Conservation (phyloP, 495 filamentous ascomycete species). For the Penicillium paradoxum region DNA sequence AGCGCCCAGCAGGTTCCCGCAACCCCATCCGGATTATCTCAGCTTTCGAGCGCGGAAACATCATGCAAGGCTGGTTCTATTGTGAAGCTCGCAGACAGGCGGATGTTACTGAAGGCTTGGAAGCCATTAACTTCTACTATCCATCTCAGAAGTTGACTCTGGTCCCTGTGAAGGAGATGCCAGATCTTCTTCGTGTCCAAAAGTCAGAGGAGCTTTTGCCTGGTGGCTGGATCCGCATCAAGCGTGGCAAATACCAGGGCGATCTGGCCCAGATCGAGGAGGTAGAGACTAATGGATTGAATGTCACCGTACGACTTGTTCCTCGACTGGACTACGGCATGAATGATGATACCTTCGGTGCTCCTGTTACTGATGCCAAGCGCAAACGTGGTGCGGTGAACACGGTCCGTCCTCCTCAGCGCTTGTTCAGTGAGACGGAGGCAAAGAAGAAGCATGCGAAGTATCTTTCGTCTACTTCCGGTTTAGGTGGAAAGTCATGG, state of each 20-base stretch:
- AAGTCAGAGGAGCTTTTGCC: constrained; percentile 83
- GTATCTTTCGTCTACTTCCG: constrained; percentile 52
- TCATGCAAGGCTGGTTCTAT: constrained; percentile 93
- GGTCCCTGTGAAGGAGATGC: constrained; percentile 96
- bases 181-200: constrained; percentile 82
- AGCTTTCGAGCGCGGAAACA: constrained; percentile 81
- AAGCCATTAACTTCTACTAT: constrained; percentile 81
- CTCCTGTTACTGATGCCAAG: constrained; percentile 55
- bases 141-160: constrained; percentile 74
- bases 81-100: constrained; percentile 83
- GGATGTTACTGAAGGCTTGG: constrained; percentile 74
- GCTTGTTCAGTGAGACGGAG: constrained; percentile 89
- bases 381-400: constrained; percentile 66
- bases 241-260: constrained; percentile 74
- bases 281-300: constrained; percentile 86
- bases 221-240: constrained; percentile 87
- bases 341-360: constrained; percentile 63
- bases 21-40: constrained; percentile 74
- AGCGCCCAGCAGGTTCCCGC: constrained; percentile 61
- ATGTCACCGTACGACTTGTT: constrained; percentile 79
- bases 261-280: constrained; percentile 94
- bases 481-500: constrained; percentile 67
- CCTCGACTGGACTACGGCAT: constrained; percentile 89
- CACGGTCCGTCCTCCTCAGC: constrained; percentile 69
- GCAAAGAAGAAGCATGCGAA: constrained; percentile 83